phyloP scores from a whole-genome alignment of 2,329 filamentous ascomycete genomes.

The Cytospora leucostoma region DNA sequence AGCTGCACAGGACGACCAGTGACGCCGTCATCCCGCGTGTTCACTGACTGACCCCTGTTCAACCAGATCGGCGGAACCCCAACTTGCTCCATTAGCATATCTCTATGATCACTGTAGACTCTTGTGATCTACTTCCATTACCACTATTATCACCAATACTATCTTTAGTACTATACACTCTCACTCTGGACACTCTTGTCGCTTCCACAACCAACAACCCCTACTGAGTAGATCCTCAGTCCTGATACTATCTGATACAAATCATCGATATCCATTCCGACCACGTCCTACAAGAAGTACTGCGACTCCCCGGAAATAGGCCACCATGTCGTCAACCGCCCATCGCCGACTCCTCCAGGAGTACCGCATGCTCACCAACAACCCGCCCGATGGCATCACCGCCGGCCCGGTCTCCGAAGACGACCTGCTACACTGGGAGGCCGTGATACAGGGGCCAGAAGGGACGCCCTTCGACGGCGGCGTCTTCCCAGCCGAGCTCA shows the following conservation, averaged over 20 bases:
- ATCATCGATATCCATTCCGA: neutral
- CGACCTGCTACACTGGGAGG: constrained; percentile 95
- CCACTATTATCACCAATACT: neutral
- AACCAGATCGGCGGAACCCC: neutral
- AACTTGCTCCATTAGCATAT: neutral
- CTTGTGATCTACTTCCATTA: too few species aligned
- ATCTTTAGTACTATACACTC: neutral
- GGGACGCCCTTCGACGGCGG: constrained; percentile 96
- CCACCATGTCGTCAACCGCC: constrained; percentile 57
- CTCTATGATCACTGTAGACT: neutral
- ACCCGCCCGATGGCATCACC: constrained; percentile 96
- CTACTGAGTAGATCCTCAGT: neutral
- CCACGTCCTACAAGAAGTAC: neutral
- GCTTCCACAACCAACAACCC: neutral
- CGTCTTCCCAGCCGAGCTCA: constrained; percentile 91
- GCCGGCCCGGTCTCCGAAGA: constrained; percentile 92
- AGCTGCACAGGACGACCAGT: neutral
- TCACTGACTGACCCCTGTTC: neutral
- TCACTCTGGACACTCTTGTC: neutral
- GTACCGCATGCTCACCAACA: constrained; percentile 90
- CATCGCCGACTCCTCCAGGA: constrained; percentile 89
- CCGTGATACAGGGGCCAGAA: constrained; percentile 90
- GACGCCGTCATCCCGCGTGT: neutral
- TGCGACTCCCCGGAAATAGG: constrained; percentile 41
- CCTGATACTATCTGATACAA: neutral